Evolutionary conservation across 1,284 basidiomycete species (phyloP), one percentile per base, ranked within the genome.

Genomic region (Ganoderma boninense): DNA sequence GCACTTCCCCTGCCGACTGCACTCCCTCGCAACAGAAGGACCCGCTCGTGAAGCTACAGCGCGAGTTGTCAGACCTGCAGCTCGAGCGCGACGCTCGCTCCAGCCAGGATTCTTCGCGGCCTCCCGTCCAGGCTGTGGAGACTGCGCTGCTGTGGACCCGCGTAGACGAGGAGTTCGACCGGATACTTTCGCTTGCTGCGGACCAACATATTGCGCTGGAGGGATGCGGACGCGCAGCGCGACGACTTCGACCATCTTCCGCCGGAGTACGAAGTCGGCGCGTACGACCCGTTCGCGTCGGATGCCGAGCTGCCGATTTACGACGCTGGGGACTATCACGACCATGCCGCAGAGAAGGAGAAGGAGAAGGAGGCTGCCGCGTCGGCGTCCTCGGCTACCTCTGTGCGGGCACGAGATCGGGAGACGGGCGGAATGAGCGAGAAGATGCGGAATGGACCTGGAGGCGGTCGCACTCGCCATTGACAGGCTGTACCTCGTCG

Each of bases 401-500:
- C 54, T 2, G 16, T 16, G 14, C 54, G 54, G 3, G 1, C 16
- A 2, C 20, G 44, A 14, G 62, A 62, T 43, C 52, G 64, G 73
- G 7, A 57, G 13, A n/a, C 57, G 13, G 66, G 66, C 4, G 73
- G 66, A 79, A 68, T 75, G n/a, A 80, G 86, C 77, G 93, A 95
- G 78, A 95, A 93, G 81, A 91, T 90, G 89, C 86, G 86, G 66
- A 84, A 84, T 92, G 78, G 96, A 97, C 77, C 84, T 97, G 26
- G 95, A 97, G 75, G 86, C 88, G 6, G 90, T 97, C 54, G 90
- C 94, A 0, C 87, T 89, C 78, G 95, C 96, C 26, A 97, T 98
- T 73, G 96, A 97, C 77, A 86, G 95, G 35, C 82, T 97, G 13
- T 95, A 96, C 79, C 80, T 88, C 18, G 91, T 93, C 40, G 91